Evolutionary conservation across 495 filamentous ascomycete genomes (phyloP), one percentile per base, ranked within the genome.

Genomic region (Penicillium longicatenatum): DNA sequence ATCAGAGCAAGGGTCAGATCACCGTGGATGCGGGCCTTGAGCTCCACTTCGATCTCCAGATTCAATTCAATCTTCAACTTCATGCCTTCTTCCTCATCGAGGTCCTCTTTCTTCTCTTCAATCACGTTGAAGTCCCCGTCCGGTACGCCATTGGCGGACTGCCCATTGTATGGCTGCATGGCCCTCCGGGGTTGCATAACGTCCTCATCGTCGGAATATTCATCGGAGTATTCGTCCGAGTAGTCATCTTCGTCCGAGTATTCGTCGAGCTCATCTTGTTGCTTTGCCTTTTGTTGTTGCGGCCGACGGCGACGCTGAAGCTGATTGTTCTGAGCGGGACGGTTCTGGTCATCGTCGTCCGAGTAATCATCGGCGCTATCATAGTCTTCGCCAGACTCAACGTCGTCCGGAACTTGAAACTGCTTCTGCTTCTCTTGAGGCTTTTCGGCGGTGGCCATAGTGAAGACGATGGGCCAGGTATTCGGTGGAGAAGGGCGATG

Each of bases 11-110:
- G 63, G 48, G 90, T 94, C 67, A 96, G 75, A 74, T 96, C 92
- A 67, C 92, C 91, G 57, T 93, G 89, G 64, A 97, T 94, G 65
- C 86, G 89, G 30, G 92, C 92, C 82, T 95, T 95, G 3, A 97
- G 74, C 70, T 92, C 86, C 14, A 96, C 83, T 76, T 95, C 89
- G 55, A 96, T 84, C 62, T 97, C 92, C 44, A 97, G 72, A 71
- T 96, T 95, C 55, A 96, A 70, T 62, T 96, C 91, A 49, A 97
- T 70, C 62, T 90, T 77, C 77, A 97, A 62, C 68, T 84, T 84
- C 63, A 97, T 79, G 57, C 77, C 77, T 12, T 79, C 76, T 50
- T 79, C 66, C n/a, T 79, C 75, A 29, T 71, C 64, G 19, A 72
- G 61, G 11, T 52, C 59, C 57, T 71, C 71, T 55, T 66, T 60